phyloP scores from a whole-genome alignment of 345 rosid genomes.

The Psidium guajava region DNA sequence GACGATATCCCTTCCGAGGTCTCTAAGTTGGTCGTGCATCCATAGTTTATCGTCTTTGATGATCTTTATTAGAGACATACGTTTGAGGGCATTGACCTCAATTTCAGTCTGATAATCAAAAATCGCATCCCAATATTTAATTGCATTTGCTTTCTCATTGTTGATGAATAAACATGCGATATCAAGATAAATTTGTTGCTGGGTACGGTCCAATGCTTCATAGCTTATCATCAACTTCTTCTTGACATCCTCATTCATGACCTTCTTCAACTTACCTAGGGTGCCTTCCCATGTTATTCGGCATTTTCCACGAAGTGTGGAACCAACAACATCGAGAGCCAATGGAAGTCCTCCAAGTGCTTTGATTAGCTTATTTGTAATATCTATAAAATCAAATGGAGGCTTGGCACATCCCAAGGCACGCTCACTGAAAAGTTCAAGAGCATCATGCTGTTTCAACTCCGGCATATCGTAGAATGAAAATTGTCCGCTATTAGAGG shows the following conservation, averaged over 20 bases:
- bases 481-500: too few species aligned
- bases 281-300: accelerated
- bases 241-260: background rate
- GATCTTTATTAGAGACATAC: background rate
- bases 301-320: background rate
- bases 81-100: background rate
- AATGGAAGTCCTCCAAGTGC: background rate
- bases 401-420: background rate
- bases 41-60: background rate
- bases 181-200: background rate
- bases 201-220: accelerated
- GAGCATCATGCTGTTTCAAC: background rate
- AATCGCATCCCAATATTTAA: background rate
- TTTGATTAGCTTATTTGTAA: accelerated
- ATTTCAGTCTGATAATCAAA: background rate
- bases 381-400: background rate
- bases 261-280: background rate
- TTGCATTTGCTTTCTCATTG: background rate
- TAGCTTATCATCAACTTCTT: background rate
- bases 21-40: background rate
- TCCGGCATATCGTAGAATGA: background rate
- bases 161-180: background rate
- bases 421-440: background rate
- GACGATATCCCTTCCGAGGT: background rate
- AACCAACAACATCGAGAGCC: background rate